Base-by-base conservation (phyloP, 1,284 basidiomycete species). In the Cryptococcus sp. region DNA sequence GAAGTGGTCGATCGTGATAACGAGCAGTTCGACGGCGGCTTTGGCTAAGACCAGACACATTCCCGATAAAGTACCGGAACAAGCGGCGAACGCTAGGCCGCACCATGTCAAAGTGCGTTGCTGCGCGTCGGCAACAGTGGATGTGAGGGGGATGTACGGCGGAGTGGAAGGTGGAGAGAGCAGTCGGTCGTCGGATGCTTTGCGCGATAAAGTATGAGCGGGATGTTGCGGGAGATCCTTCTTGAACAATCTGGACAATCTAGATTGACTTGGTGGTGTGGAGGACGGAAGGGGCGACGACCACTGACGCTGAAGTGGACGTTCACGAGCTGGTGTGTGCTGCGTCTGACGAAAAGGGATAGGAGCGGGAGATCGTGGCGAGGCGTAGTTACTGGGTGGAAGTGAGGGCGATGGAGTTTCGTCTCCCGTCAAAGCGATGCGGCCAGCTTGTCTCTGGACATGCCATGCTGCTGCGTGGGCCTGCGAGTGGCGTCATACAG, bases 21-120 rank as follows among this genome's bases (percentile, higher is more conserved):
- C 81, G 10, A 97, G 82, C 10, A 98, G 82, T 78, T 96, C 93
- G 11, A 96, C 90, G 3, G 91, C 93, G 53, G 90, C 91, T 81
- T 98, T 98, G 38, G 94, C 93, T 61, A 97, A 90, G 6, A 98
- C 82, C 42, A 98, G 81, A 71, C 93, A 96, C 84, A 96, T 89
- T 27, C 93, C 94, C 0, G 90, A 92, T 17, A 97, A 82, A n/a
- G 92, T 93, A 0, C 93, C 94, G 1, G 90, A 92, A 46, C 88
- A 86, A 1, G 91, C 91, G 10, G 92, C 90, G 75, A 93, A 98
- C 0, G 91, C 90, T 44, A 95, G 84, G 2, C 92, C 89, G 22
- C 94, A 81, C 47, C 88, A 80, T 1, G 91, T 79, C 8, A 86
- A 84, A 1, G 85, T 88, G 31, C 83, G 83, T 66, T 81, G 73